Evolutionary conservation across 345 rosid genomes (phyloP).

Genomic region (Sapria himalayana): DNA sequence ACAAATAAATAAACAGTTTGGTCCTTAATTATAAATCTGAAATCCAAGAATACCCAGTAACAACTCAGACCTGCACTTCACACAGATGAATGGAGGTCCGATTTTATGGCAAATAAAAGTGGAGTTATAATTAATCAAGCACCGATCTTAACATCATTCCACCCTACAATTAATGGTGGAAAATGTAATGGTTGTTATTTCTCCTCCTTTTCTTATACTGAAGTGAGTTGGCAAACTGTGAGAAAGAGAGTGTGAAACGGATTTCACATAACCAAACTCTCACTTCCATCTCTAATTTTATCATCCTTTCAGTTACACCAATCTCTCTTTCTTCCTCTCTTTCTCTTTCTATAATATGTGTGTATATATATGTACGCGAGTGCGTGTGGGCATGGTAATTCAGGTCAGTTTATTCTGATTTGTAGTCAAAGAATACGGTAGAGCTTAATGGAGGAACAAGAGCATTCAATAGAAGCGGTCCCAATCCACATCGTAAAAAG

Average conservation of each 20-base stretch:
- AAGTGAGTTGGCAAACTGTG: constrained; percentile 51
- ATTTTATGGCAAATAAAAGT: constrained; percentile 7
- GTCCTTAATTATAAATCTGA: too few relatives aligned
- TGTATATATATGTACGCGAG: too few relatives aligned
- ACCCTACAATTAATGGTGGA: background rate
- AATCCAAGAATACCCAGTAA: too few relatives aligned
- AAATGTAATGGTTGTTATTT: background rate
- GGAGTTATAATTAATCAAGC: background rate
- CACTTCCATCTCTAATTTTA: constrained; percentile 20
- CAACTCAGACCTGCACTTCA: background rate
- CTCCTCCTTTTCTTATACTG: constrained; percentile 3
- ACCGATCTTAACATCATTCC: background rate
- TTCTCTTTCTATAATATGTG: constrained; percentile 7
- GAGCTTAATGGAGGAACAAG: constrained; percentile 12
- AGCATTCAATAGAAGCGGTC: too few relatives aligned
- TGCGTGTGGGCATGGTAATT: too few relatives aligned
- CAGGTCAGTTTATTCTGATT: background rate
- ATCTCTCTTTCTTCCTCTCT: constrained; percentile 10
- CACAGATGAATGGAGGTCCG: constrained; percentile 8
- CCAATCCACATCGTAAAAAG: constrained; percentile 31
- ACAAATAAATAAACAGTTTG: too few relatives aligned
- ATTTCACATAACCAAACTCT: constrained; percentile 14
- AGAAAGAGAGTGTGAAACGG: constrained; percentile 66
- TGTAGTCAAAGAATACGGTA: constrained; percentile 26
- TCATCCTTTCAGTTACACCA: constrained; percentile 22